Percentiles rank a stretch among this genome's conserved stretches.
These are phyloP conservation scores for Boletus tomentosulus DNA, from an alignment of 768 basidiomycete genomes.

Conservation along the genomic window DNA sequence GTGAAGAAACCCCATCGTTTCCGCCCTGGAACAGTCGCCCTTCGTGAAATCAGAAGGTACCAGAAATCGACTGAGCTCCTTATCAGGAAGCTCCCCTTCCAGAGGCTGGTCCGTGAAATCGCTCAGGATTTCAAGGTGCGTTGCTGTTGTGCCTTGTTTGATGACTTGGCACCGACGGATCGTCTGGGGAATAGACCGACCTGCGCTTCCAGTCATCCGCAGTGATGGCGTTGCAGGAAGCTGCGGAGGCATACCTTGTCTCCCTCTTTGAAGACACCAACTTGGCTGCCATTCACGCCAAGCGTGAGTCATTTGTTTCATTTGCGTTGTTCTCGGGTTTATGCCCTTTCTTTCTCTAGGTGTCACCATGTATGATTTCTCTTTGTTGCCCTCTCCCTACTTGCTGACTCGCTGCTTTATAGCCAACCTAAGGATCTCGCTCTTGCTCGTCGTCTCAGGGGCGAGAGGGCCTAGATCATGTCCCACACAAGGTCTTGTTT, in stretches of 20 bases:
- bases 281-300: constrained; percentile 88
- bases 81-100: constrained; percentile 99
- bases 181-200: constrained; percentile 53
- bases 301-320: constrained; percentile 43
- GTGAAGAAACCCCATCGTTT: constrained; percentile 99
- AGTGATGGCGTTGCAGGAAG: constrained; percentile 91
- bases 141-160: not conserved
- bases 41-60: constrained; percentile 97
- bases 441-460: constrained; percentile 80
- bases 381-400: not conserved
- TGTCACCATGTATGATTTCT: constrained; percentile 52
- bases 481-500: not conserved
- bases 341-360: constrained; percentile 25
- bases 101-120: constrained; percentile 94
- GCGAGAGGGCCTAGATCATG: constrained; percentile 66
- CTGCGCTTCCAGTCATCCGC: constrained; percentile 95
- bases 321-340: constrained; percentile 4
- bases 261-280: constrained; percentile 87
- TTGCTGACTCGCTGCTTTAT: constrained; percentile 20
- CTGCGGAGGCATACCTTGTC: constrained; percentile 85
- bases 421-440: constrained; percentile 89
- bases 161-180: not conserved
- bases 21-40: constrained; percentile 96
- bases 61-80: constrained; percentile 99
- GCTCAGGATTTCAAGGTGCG: constrained; percentile 93